A percentile compares a stretch with the other conserved stretches of the same genome.
Conservation (phyloP, 2,329 filamentous ascomycete genomes). For the Scedosporium minutisporum region DNA sequence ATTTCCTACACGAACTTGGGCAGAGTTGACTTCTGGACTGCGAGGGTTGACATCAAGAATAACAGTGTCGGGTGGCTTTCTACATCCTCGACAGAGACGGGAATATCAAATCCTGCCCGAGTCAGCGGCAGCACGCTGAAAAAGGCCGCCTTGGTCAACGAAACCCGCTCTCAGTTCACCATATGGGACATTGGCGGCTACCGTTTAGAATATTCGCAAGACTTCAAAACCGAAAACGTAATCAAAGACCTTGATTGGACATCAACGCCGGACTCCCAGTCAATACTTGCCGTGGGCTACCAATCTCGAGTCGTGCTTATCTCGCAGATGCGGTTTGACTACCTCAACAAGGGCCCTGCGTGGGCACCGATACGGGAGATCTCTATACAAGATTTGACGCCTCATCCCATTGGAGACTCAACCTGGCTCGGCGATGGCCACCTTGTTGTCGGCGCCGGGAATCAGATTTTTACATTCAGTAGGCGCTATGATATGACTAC, state of each 20-base stretch:
- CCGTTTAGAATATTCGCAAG: slow-evolving; percentile 71
- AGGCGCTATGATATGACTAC: slow-evolving; percentile 59
- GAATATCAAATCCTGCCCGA: slow-evolving; percentile 60
- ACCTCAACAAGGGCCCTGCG: slow-evolving; percentile 77
- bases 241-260: slow-evolving; percentile 92
- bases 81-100: slow-evolving; percentile 74
- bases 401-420: slow-evolving; percentile 85
- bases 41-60: slow-evolving; percentile 54
- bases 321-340: slow-evolving; percentile 84
- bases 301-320: slow-evolving; percentile 75
- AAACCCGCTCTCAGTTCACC: slow-evolving; percentile 61
- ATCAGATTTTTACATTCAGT: slow-evolving; percentile 80
- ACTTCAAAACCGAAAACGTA: slow-evolving; percentile 61
- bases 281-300: slow-evolving; percentile 86
- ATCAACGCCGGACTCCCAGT: slow-evolving; percentile 79
- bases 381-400: slow-evolving; percentile 68
- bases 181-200: slow-evolving; percentile 85
- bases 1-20: slow-evolving; percentile 74
- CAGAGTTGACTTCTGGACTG: slow-evolving; percentile 75
- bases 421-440: slow-evolving; percentile 83
- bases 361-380: slow-evolving; percentile 83
- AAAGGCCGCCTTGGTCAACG: slow-evolving; percentile 76
- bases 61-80: slow-evolving; percentile 67
- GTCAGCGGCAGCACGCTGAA: slow-evolving; percentile 80
- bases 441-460: slow-evolving; percentile 79